A percentile compares a stretch with the other conserved stretches of the same genome.
Conservation (phyloP, 2,329 filamentous ascomycete species). For the Fusarium floridanum region DNA sequence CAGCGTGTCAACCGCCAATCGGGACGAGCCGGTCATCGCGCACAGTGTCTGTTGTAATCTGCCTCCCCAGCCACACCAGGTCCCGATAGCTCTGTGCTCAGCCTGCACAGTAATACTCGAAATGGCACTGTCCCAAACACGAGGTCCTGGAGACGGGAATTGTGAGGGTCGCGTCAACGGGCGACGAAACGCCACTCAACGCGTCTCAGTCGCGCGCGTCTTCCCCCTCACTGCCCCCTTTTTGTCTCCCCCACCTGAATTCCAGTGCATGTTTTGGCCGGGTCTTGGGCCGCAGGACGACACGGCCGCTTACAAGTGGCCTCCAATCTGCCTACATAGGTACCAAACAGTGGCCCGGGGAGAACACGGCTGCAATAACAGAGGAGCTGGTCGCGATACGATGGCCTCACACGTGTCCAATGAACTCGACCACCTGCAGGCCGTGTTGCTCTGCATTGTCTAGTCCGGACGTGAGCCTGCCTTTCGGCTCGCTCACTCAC, state of each 20-base stretch:
- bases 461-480: neutral
- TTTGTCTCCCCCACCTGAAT: constrained; percentile 28
- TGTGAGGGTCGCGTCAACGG: constrained; percentile 29
- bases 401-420: constrained; percentile 6
- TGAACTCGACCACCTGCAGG: neutral
- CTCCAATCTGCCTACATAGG: neutral
- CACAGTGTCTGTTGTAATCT: constrained; percentile 6
- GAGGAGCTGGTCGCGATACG: constrained; percentile 8
- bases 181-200: constrained; percentile 39
- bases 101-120: constrained; percentile 5
- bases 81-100: neutral
- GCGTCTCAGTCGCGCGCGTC: constrained; percentile 40
- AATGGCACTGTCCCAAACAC: constrained; percentile 9
- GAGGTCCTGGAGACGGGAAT: neutral
- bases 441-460: neutral
- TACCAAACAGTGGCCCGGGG: neutral
- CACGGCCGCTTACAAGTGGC: constrained; percentile 13
- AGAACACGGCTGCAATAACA: constrained; percentile 22
- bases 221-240: constrained; percentile 26
- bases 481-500: neutral
- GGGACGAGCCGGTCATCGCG: neutral
- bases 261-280: constrained; percentile 31
- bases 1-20: constrained; percentile 33
- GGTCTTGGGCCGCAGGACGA: constrained; percentile 31
- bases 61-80: constrained; percentile 1